Evolutionary conservation across 2,329 filamentous ascomycete species (phyloP).

Genomic region (Ophiocordyceps camponoti-saundersi): DNA sequence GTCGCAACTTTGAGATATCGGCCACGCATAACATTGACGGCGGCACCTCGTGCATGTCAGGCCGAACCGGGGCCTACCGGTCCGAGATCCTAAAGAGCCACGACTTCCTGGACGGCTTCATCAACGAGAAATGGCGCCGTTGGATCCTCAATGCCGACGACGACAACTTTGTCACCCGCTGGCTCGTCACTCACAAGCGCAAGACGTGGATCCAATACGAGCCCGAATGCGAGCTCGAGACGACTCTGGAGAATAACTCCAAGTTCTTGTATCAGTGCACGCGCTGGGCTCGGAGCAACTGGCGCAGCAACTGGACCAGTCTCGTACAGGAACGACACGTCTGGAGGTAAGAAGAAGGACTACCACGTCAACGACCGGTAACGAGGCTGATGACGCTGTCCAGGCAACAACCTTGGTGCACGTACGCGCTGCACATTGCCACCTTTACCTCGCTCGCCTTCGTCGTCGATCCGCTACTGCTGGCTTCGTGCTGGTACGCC

Average conservation of each 20-base stretch:
- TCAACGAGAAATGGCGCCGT: conserved; percentile 75
- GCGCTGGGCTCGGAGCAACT: conserved; percentile 92
- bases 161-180: conserved; percentile 95
- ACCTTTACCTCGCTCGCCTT: conserved; percentile 84
- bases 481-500: conserved; percentile 52
- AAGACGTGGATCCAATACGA: conserved; percentile 94
- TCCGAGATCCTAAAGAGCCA: conserved; percentile 74
- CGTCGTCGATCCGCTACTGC: conserved; percentile 55
- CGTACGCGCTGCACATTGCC: conserved; percentile 81
- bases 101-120: conserved; percentile 76
- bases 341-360: conserved; percentile 41
- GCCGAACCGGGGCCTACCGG: conserved; percentile 81
- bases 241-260: conserved; percentile 73
- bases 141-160: conserved; percentile 92
- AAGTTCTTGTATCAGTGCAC: conserved; percentile 90
- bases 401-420: conserved; percentile 84
- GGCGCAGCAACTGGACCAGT: conserved; percentile 91
- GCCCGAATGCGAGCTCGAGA: conserved; percentile 77
- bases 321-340: conserved; percentile 70
- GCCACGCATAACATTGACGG: conserved; percentile 91
- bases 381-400: background rate
- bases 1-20: conserved; percentile 92
- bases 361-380: no score
- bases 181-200: conserved; percentile 84
- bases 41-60: conserved; percentile 91